Base-by-base conservation (phyloP, 306 rosid genomes). In the Citrullus mucosospermus region DNA sequence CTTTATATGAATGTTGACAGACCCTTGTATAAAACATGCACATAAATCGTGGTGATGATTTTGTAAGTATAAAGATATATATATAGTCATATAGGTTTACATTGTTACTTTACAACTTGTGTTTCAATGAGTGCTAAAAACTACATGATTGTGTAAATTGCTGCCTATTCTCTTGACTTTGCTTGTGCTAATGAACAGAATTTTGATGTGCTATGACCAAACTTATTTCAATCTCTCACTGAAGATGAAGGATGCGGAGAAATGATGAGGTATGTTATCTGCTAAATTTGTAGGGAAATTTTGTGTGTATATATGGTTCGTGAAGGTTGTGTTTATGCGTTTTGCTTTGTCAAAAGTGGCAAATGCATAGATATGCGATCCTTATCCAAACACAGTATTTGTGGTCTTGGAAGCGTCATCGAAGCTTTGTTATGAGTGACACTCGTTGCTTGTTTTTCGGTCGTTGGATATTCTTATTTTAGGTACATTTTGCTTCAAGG, bases 121-220 rank as follows among this genome's bases (percentile, higher is more conserved):
- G 48, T 34, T 32, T 34, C 10, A 74, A 74, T 53, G 78, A 74
- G 30, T 74, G 78, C 46, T 8, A 74, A 30, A 51, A 50, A 50
- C 62, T 74, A 51, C 30, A 74, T 50, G 43, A 50, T 28, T 72
- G 77, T 28, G 20, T 72, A 72, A 72, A 72, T 72, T 72, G 56
- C n/a, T 50, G 15, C 25, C 25, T 17, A 53, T 17, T 74, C 46
- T 46, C n/a, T 46, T 3, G 39, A 34, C 50, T 51, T 74, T 53
- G 28, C 28, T 53, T 50, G 18, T 15, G 77, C 15, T 30, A 72
- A 72, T 68, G 54, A 41, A 18, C 75, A n/a, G 54, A 68, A 20
- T 41, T 41, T 68, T 5, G 51, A 67, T 67, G 20, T 32, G 44
- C 44, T 32, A 3, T 44, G 44, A 43, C 4, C 22, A 14, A 32